Conservation (phyloP, 148 eudicot species). For the Salicornia ramosissima region DNA sequence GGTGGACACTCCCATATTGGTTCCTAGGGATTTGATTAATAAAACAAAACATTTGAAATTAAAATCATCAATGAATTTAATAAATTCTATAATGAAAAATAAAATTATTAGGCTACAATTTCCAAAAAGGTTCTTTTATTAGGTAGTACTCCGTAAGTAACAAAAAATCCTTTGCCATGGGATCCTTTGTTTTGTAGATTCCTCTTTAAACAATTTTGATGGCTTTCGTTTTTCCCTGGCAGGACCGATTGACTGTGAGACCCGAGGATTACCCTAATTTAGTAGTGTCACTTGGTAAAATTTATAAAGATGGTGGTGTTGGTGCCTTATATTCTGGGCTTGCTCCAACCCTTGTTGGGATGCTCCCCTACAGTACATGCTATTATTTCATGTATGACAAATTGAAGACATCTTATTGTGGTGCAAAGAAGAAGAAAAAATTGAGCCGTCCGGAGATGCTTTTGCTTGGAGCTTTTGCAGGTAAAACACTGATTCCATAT, state of each 20-base stretch:
- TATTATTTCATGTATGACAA: conserved; percentile 96
- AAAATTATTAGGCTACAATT: too few species aligned
- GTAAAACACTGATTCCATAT: conserved; percentile 29
- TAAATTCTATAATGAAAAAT: too few species aligned
- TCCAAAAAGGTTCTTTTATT: too few species aligned
- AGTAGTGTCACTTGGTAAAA: conserved; percentile 61
- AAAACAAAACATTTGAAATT: too few species aligned
- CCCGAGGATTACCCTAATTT: conserved; percentile 77
- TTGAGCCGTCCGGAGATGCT: conserved; percentile 90
- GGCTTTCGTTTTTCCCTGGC: conserved; percentile 25
- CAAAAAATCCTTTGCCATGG: too few species aligned
- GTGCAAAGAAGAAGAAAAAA: conserved; percentile 58
- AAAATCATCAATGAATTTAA: too few species aligned
- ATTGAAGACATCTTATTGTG: conserved; percentile 70
- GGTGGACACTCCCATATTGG: too few species aligned
- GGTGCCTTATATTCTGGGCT: conserved; percentile 71
- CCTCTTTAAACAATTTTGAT: neutral
- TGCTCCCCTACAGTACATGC: conserved; percentile 97
- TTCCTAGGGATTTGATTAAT: too few species aligned
- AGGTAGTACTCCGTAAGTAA: too few species aligned
- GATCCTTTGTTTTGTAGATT: neutral
- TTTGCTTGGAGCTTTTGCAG: conserved; percentile 85
- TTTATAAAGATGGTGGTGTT: conserved; percentile 70
- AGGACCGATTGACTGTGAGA: conserved; percentile 90
- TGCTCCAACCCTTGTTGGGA: conserved; percentile 78